Evolutionary conservation across 129 eudicot species (phyloP).

Genomic region (Calendula officinalis): DNA sequence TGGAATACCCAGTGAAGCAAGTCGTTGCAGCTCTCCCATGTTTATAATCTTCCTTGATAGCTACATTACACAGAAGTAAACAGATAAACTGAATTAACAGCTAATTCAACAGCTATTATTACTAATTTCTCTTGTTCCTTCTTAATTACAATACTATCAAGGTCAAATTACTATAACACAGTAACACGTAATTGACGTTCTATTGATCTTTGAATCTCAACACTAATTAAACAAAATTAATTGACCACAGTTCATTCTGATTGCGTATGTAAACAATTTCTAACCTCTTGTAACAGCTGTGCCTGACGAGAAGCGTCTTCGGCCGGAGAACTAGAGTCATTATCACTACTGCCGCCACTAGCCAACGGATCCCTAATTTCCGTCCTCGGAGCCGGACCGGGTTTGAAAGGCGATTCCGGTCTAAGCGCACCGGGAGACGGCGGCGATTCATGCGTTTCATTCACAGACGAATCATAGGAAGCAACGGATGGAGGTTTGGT

Average conservation of each 20-base stretch:
- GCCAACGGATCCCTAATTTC: conserved; percentile 65
- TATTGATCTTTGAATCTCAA: neutral
- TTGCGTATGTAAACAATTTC: conserved; percentile 5
- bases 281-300: conserved; percentile 84
- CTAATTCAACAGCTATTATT: conserved; percentile 6
- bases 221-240: neutral
- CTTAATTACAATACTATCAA: conserved; percentile 12
- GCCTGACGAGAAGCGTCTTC: conserved; percentile 74
- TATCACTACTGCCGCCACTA: conserved; percentile 8
- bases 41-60: conserved; percentile 78
- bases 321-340: conserved; percentile 33
- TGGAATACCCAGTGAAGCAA: conserved; percentile 86
- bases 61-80: conserved; percentile 32
- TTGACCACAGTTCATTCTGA: neutral
- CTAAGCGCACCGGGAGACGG: conserved; percentile 28
- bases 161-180: neutral
- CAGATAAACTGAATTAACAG: conserved; percentile 13
- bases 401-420: conserved; percentile 33
- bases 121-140: conserved; percentile 9
- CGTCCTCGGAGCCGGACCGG: conserved; percentile 31
- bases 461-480: conserved; percentile 14
- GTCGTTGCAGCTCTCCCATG: conserved; percentile 71
- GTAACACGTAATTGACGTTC: neutral
- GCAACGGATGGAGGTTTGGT: conserved; percentile 32
- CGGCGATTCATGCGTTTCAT: conserved; percentile 38